phyloP scores from a whole-genome alignment of 176 grass and related monocot genomes.

The Oryza punctata region DNA sequence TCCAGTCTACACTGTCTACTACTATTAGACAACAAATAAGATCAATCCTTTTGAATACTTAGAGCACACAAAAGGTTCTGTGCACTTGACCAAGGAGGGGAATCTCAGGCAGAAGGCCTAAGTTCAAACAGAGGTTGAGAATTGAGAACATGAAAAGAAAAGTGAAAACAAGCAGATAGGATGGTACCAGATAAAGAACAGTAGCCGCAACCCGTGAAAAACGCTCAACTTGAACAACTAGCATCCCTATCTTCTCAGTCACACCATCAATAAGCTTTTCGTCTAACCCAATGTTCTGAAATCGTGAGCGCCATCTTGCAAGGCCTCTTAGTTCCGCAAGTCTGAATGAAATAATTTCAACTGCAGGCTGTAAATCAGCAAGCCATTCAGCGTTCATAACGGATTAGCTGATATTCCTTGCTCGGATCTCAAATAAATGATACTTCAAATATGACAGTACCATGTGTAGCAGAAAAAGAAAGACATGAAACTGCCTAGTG shows the following conservation, averaged over 20 bases:
- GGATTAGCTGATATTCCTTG: background rate
- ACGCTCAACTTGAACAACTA: constrained; percentile 87
- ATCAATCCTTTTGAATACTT: background rate
- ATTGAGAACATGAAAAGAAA: background rate
- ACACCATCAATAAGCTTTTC: constrained; percentile 88
- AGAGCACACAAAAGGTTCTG: background rate
- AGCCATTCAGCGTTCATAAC: background rate
- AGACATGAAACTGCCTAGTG: background rate
- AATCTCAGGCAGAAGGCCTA: constrained; percentile 4
- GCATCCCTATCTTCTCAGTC: constrained; percentile 82
- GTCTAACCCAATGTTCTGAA: constrained; percentile 81
- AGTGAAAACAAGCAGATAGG: constrained; percentile 3
- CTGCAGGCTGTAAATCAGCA: constrained; percentile 69
- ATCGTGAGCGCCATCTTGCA: constrained; percentile 86
- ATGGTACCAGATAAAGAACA: constrained; percentile 75
- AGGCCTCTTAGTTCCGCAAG: constrained; percentile 86
- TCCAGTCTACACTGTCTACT: background rate
- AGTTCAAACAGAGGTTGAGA: background rate
- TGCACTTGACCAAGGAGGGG: constrained; percentile 9
- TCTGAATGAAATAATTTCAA: constrained; percentile 93
- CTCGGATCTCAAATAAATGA: background rate
- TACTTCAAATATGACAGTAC: constrained; percentile 1
- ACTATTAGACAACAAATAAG: background rate
- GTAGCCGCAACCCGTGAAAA: constrained; percentile 80
- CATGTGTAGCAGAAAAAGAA: constrained; percentile 8